Evolutionary conservation across 208 protist genomes (phyloP), one percentile per base, ranked within the genome.

Genomic region (Endotrypanum monterogeii): DNA sequence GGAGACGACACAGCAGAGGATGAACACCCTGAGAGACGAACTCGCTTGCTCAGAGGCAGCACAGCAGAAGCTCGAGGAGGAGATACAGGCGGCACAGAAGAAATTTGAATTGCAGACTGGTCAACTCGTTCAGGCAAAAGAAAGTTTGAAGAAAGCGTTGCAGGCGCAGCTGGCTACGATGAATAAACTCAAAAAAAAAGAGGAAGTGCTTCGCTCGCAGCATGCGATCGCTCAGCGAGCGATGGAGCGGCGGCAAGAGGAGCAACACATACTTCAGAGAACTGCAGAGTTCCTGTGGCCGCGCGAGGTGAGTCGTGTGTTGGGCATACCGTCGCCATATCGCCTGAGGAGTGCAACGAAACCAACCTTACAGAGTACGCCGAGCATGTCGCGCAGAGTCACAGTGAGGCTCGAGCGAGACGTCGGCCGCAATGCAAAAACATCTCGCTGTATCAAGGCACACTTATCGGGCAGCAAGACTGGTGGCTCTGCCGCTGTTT

Each of bases 11-110:
- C 73, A 74, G 20, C 44, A 57, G 39, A 51, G 55, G 8, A 12
- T 62, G n/a, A 4, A 20, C 7, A 8, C 51, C 32, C 55, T 73
- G 16, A 44, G 35, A 14, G 30, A 46, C 55, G 55, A 41, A 8
- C 32, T 73, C 52, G n/a, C 20, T 1, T 11, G 54, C 50, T 56
- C 65, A 11, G 62, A 73, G 46, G 55, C 63, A 25, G 39, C 58
- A 9, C 76, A 79, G 28, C 52, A 76, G 51, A 78, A 85, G 57
- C 67, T 86, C n/a, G 68, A 87, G 35, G 85, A 84, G 28, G 81
- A 89, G 25, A n/a, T 84, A 46, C 65, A 30, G 9, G 52, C 7
- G 5, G 30, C 56, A 25, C 65, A 74, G 41, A 25, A 41, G 41
- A 1, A 55, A 32, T 37, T 52, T 6, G 39, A 39, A 46, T 44